Evolutionary conservation across 306 rosid species (phyloP), one percentile per base, ranked within the genome.

Genomic region (Lagenaria siceraria): DNA sequence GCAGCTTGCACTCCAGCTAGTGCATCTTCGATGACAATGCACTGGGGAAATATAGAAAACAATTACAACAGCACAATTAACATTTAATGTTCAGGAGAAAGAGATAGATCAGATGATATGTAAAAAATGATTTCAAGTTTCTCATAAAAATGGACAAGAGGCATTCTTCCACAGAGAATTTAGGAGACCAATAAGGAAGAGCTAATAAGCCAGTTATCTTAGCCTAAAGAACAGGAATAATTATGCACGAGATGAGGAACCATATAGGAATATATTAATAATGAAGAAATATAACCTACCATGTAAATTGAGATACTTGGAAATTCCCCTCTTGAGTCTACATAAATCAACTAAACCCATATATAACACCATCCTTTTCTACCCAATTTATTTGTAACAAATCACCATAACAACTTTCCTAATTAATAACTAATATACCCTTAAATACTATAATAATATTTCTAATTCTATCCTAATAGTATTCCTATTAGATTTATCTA

Each of bases 1-100:
- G 98, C 97, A 82, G 98, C 98, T 85, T 90, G 97, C 61, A 95
- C 93, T 73, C 98, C 98, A 63, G 96, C 98, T 70, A 92, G 83
- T 11, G 98, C 98, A 48, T 95, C 98, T 87, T 95, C 98, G 81
- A 94, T 92, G 73, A 94, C 96, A 83, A 94, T 79, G 83, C 98
- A 94, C 98, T 92, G 86, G 62, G 53, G 78, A 85, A 78, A 78
- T 25, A 64, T 56, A 71, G 12, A 77, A 14, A 79, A 58, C 15
- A 76, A 18, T 53, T 74, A 46, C 74, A 74, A 72, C 55, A 48
- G 79, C 65, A 43, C 48, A 80, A 77, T 55, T 33, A 74, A 71
- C 42, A 36, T 43, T 78, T 77, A 54, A 22, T 82, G 64, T 54
- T 62, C 56, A 62, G 27, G 52, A 60, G 19, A 73, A 51, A 73